These are phyloP conservation scores for Trichoderma atrobrunneum DNA, from an alignment of 2,329 filamentous ascomycete species.

Conservation along the genomic window DNA sequence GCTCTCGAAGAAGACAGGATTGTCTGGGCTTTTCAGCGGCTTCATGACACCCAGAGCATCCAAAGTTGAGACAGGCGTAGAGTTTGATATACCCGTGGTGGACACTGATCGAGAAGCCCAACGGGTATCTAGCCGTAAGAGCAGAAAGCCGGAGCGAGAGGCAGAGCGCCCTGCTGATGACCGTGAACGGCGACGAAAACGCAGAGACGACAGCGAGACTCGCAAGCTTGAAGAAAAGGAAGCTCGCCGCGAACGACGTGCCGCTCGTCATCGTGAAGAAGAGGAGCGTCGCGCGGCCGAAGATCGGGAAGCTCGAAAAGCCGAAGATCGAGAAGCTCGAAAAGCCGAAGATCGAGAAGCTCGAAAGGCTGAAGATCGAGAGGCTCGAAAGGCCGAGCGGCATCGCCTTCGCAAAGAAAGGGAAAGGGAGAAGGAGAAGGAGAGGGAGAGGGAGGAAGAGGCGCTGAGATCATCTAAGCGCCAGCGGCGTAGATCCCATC, in stretches of 20 bases:
- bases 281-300: slow-evolving; percentile 49
- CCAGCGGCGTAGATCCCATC: slow-evolving; percentile 48
- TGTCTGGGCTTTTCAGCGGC: slow-evolving; percentile 62
- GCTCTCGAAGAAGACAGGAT: slow-evolving; percentile 51
- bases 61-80: slow-evolving; percentile 48
- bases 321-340: slow-evolving; percentile 37
- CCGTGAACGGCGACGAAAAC: slow-evolving; percentile 52
- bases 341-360: slow-evolving; percentile 43
- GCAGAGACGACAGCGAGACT: slow-evolving; percentile 57
- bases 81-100: slow-evolving; percentile 46
- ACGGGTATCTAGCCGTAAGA: slow-evolving; percentile 60
- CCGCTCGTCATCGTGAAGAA: slow-evolving; percentile 48
- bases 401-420: slow-evolving; percentile 49
- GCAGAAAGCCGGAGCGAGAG: slow-evolving; percentile 52
- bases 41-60: slow-evolving; percentile 48
- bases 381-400: slow-evolving; percentile 39
- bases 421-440: slow-evolving; percentile 36
- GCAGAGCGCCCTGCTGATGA: slow-evolving; percentile 52
- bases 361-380: slow-evolving; percentile 42
- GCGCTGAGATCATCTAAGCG: slow-evolving; percentile 44
- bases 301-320: slow-evolving; percentile 29
- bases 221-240: slow-evolving; percentile 56
- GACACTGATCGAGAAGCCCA: slow-evolving; percentile 58
- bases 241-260: slow-evolving; percentile 53
- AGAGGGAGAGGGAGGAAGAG: slow-evolving; percentile 45